A percentile compares a stretch with the other conserved stretches of the same genome.
phyloP scores from a whole-genome alignment of 768 basidiomycete species.

The Amanita jacksonii region DNA sequence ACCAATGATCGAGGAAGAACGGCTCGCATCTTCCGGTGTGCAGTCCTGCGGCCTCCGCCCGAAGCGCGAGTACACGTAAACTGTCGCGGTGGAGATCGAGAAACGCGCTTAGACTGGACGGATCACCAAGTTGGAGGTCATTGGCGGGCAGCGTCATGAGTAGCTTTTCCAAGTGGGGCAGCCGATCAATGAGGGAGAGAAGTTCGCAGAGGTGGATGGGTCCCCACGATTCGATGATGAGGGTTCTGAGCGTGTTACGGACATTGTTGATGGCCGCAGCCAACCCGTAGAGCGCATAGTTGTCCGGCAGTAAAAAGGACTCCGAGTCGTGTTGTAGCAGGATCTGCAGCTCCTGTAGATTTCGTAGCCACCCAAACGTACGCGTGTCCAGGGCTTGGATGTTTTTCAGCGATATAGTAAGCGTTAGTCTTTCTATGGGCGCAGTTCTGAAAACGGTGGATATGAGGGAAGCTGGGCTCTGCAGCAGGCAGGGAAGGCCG shows the following conservation, averaged over 20 bases:
- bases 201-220: conserved; percentile 35
- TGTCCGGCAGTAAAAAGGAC: conserved; percentile 12
- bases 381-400: conserved; percentile 6
- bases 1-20: conserved; percentile 28
- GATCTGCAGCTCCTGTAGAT: conserved; percentile 3
- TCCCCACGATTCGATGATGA: conserved; percentile 34
- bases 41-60: conserved; percentile 24
- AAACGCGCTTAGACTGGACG: conserved; percentile 26
- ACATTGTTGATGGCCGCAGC: conserved; percentile 30
- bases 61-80: conserved; percentile 28
- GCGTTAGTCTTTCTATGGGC: conserved; percentile 8
- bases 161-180: conserved; percentile 27
- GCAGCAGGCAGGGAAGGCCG: conserved; percentile 23
- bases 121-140: conserved; percentile 31
- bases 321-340: conserved; percentile 16
- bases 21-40: conserved; percentile 20
- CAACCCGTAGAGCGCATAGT: conserved; percentile 27
- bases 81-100: conserved; percentile 25
- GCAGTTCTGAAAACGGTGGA: conserved; percentile 6
- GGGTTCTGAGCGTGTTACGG: conserved; percentile 24
- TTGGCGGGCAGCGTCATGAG: conserved; percentile 32
- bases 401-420: conserved; percentile 13
- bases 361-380: not conserved
- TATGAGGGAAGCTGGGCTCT: conserved; percentile 14
- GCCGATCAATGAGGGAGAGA: conserved; percentile 23